Evolutionary conservation across 768 basidiomycete species (phyloP).

Genomic region (Imleria badia): DNA sequence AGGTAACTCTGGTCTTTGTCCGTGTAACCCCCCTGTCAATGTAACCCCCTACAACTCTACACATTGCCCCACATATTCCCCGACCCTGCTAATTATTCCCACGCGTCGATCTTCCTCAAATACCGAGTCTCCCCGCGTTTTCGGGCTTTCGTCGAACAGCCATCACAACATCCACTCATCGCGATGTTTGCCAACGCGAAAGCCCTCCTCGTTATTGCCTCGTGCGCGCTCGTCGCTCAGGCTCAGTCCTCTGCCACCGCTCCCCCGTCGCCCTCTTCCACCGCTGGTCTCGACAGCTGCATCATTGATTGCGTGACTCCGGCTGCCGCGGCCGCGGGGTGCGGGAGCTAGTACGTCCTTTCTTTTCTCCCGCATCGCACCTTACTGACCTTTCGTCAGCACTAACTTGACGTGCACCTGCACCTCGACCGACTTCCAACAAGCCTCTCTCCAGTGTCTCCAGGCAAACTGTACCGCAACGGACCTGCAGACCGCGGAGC

Average conservation of each 20-base stretch:
- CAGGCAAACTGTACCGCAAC: slow-evolving; percentile 30
- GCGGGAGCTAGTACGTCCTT: slow-evolving; percentile 16
- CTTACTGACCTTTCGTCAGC: slow-evolving; percentile 22
- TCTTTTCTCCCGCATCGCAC: not conserved
- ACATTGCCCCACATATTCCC: too few species aligned
- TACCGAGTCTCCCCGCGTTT: not conserved
- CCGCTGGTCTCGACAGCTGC: slow-evolving; percentile 6
- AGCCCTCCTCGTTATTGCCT: slow-evolving; percentile 14
- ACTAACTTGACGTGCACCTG: slow-evolving; percentile 42
- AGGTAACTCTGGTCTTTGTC: too few species aligned
- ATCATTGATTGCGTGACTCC: not conserved
- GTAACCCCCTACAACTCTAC: too few species aligned
- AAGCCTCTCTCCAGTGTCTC: slow-evolving; percentile 34
- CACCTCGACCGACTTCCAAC: slow-evolving; percentile 38
- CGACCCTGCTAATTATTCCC: slow-evolving; percentile 8
- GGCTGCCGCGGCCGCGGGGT: not conserved
- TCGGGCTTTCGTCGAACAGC: not conserved
- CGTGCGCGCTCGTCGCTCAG: slow-evolving; percentile 17
- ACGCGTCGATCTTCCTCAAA: slow-evolving; percentile 15
- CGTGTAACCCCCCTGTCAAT: too few species aligned
- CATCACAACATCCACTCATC: not conserved
- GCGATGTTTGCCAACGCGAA: slow-evolving; percentile 23
- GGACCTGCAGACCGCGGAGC: slow-evolving; percentile 32
- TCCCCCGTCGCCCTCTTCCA: slow-evolving; percentile 1
- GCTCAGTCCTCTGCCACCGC: slow-evolving; percentile 15